phyloP scores from a whole-genome alignment of 202 grass and related monocot species.

The Zizania palustris region DNA sequence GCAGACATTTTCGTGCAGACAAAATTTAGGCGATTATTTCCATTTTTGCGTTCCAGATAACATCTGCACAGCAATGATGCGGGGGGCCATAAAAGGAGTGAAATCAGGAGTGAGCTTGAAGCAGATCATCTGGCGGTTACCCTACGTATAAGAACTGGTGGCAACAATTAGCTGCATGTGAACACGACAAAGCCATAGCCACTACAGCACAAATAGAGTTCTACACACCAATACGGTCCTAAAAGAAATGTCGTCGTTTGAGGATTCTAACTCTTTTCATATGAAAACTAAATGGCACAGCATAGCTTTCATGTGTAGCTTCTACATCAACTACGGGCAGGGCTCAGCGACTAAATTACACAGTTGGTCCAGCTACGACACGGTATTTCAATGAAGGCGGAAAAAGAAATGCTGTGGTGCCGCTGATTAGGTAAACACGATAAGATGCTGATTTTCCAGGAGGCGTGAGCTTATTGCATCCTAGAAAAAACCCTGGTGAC shows the following conservation, averaged over 20 bases:
- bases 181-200: constrained; percentile 26
- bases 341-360: constrained; percentile 39
- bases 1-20: no score
- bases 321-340: constrained; percentile 41
- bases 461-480: constrained; percentile 16
- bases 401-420: constrained; percentile 34
- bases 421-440: constrained; percentile 32
- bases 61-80: neutral
- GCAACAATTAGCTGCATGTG: constrained; percentile 6
- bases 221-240: constrained; percentile 42
- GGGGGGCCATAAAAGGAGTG: no score
- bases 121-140: constrained; percentile 23
- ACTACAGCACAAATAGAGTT: constrained; percentile 48
- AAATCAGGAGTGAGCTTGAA: constrained; percentile 8
- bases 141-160: constrained; percentile 35
- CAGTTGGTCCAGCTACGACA: constrained; percentile 18
- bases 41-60: neutral
- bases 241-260: constrained; percentile 37
- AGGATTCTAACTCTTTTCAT: constrained; percentile 51
- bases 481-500: constrained; percentile 6
- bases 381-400: constrained; percentile 26
- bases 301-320: constrained; percentile 48
- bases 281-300: constrained; percentile 54
- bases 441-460: constrained; percentile 42
- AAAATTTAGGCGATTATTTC: no score